A percentile compares a stretch with the other conserved stretches of the same genome.
phyloP scores from a whole-genome alignment of 805 yeast species.

The Cyberlindnera sargentensis region DNA sequence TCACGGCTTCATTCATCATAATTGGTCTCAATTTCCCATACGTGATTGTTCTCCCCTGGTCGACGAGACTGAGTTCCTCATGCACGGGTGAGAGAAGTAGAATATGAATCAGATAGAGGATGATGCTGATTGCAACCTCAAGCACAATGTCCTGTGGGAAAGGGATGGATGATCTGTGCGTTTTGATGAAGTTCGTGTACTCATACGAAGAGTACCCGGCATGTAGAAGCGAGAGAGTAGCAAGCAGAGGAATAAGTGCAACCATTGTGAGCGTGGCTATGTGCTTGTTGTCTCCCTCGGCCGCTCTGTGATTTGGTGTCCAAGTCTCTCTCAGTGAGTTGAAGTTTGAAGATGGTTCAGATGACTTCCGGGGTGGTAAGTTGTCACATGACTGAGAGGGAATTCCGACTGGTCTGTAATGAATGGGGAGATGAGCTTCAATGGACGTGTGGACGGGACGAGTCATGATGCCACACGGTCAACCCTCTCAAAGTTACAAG shows the following conservation, averaged over 20 bases:
- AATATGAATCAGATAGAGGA: constrained; percentile 28
- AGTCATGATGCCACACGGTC: too few relatives aligned
- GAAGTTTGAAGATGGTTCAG: too few relatives aligned
- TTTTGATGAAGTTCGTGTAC: constrained; percentile 33
- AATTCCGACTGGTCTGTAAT: too few relatives aligned
- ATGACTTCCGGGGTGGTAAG: too few relatives aligned
- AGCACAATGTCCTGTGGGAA: constrained; percentile 42
- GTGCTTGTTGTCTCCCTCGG: too few relatives aligned
- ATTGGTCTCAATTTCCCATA: constrained; percentile 38
- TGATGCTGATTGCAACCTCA: constrained; percentile 44
- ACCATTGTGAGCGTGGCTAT: neutral
- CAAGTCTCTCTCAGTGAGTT: too few relatives aligned
- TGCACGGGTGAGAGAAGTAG: constrained; percentile 14
- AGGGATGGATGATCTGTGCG: constrained; percentile 7
- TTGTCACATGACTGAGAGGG: too few relatives aligned
- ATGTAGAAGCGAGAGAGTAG: constrained; percentile 29
- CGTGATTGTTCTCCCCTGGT: constrained; percentile 24
- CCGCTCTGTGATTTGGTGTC: too few relatives aligned
- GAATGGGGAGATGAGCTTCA: too few relatives aligned
- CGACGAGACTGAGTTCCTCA: constrained; percentile 18
- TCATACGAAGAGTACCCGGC: constrained; percentile 51
- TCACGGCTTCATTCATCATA: constrained; percentile 40
- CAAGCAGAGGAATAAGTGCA: constrained; percentile 5
- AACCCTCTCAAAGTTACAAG: too few relatives aligned
- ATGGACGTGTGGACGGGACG: too few relatives aligned